Percentiles rank a stretch among this genome's conserved stretches.
Conservation (phyloP, 2,329 filamentous ascomycete genomes). For the Trichocomaceae sp. region DNA sequence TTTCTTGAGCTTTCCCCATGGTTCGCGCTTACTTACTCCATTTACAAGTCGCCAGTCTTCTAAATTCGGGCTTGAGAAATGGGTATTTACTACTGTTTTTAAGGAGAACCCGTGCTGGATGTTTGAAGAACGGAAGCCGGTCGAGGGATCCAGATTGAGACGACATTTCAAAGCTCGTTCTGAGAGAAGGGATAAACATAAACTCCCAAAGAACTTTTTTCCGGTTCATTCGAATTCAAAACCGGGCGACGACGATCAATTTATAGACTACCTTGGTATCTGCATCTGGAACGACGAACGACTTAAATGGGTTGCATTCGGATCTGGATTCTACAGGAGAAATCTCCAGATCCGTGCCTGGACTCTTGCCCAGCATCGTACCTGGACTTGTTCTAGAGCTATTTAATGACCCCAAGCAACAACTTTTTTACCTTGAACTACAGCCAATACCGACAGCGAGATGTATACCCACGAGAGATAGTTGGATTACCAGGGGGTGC, state of each 20-base stretch:
- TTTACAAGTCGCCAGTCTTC: not conserved
- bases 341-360: not conserved
- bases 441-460: too few species aligned
- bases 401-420: too few species aligned
- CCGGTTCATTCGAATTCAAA: not conserved
- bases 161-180: not conserved
- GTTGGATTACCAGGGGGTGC: too few species aligned
- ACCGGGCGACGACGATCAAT: not conserved
- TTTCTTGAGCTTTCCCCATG: conserved; percentile 1
- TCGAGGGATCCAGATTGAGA: not conserved
- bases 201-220: not conserved
- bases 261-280: conserved; percentile 8
- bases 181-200: not conserved
- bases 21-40: not conserved
- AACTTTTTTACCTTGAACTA: too few species aligned
- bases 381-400: too few species aligned
- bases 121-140: not conserved
- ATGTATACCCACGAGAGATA: too few species aligned
- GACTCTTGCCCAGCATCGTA: too few species aligned
- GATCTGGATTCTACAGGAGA: not conserved
- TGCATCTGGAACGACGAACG: conserved; percentile 4
- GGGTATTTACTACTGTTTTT: conserved; percentile 1
- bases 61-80: conserved; percentile 1
- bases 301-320: not conserved
- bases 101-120: conserved; percentile 4